Conservation (phyloP, 495 filamentous ascomycete species). For the Penicillium riverlandense region DNA sequence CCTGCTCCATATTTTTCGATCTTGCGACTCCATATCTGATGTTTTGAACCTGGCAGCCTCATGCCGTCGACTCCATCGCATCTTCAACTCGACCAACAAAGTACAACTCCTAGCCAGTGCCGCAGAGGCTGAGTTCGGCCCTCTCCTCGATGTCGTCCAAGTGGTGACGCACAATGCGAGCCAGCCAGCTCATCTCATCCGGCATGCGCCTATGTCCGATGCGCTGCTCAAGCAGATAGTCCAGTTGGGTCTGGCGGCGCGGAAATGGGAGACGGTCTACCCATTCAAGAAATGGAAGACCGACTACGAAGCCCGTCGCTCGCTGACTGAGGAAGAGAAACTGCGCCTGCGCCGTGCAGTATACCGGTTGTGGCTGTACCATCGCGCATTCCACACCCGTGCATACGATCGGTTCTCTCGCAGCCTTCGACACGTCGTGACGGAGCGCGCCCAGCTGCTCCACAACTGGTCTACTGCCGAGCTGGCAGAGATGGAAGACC, state of each 20-base stretch:
- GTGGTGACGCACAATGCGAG: constrained; percentile 51
- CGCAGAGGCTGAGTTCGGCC: constrained; percentile 53
- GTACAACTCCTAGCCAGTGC: constrained; percentile 45
- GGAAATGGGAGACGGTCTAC: constrained; percentile 60
- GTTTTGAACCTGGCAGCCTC: constrained; percentile 48
- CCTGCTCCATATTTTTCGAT: constrained; percentile 52
- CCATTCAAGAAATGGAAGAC: constrained; percentile 60
- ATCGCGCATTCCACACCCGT: constrained; percentile 48
- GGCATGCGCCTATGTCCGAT: constrained; percentile 40
- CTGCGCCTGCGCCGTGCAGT: constrained; percentile 56
- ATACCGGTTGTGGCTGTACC: constrained; percentile 64
- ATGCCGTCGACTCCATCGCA: constrained; percentile 45
- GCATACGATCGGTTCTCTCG: constrained; percentile 42
- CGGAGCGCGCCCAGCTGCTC: constrained; percentile 45
- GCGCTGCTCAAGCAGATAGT: constrained; percentile 53
- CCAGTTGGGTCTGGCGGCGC: constrained; percentile 48
- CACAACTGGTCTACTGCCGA: constrained; percentile 49
- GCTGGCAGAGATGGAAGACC: constrained; percentile 52
- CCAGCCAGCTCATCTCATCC: constrained; percentile 47
- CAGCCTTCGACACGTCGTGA: constrained; percentile 30
- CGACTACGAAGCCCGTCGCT: constrained; percentile 54
- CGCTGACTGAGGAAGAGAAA: constrained; percentile 49
- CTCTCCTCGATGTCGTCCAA: constrained; percentile 52
- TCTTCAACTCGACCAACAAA: constrained; percentile 45
- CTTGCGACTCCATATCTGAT: constrained; percentile 43